These are phyloP conservation scores for Botrytis deweyae DNA, from an alignment of 2,329 filamentous ascomycete genomes.

Conservation along the genomic window DNA sequence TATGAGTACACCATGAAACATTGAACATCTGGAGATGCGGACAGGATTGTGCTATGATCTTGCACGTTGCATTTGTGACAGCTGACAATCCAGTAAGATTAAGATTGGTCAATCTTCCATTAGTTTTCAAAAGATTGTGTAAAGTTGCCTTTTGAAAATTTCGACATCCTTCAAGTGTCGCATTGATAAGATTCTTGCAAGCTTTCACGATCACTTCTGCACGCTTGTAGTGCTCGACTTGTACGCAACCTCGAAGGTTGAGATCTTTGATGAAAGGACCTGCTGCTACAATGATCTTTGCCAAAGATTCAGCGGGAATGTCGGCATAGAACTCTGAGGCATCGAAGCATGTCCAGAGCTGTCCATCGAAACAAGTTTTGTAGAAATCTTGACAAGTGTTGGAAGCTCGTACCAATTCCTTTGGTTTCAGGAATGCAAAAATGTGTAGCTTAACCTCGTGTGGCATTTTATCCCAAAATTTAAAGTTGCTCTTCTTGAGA, in stretches of 20 bases:
- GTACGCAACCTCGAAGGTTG: conserved; percentile 87
- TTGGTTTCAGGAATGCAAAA: conserved; percentile 72
- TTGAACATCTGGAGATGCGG: conserved; percentile 81
- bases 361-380: conserved; percentile 86
- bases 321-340: conserved; percentile 82
- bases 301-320: conserved; percentile 79
- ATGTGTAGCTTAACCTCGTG: conserved; percentile 78
- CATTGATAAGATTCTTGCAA: conserved; percentile 83
- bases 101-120: conserved; percentile 75
- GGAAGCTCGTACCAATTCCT: conserved; percentile 77
- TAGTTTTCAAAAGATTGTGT: conserved; percentile 71
- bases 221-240: conserved; percentile 78
- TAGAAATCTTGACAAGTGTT: conserved; percentile 77
- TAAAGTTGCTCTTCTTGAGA: conserved; percentile 46
- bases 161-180: conserved; percentile 84
- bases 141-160: conserved; percentile 79
- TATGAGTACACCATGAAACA: conserved; percentile 87
- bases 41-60: conserved; percentile 79
- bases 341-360: conserved; percentile 86
- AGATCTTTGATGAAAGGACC: conserved; percentile 89
- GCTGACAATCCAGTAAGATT: conserved; percentile 81
- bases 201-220: conserved; percentile 75
- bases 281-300: conserved; percentile 79
- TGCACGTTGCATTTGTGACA: conserved; percentile 81
- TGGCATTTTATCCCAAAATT: conserved; percentile 81